Evolutionary conservation across 306 rosid genomes (phyloP).

Genomic region (Purshia tridentata): DNA sequence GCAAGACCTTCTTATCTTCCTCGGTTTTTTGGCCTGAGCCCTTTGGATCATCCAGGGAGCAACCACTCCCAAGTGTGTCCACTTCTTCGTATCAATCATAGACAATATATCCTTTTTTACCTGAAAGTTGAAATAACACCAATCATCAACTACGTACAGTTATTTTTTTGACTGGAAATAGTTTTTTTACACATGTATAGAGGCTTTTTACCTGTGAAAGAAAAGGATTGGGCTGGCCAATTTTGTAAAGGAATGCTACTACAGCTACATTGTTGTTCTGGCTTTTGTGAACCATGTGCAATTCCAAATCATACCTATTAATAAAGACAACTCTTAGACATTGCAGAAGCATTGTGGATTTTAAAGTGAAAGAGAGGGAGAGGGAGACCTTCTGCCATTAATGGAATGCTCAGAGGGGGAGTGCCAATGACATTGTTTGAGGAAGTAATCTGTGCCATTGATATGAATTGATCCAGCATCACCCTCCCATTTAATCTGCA

Average conservation of each 20-base stretch:
- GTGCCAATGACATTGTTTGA: slow-evolving; percentile 41
- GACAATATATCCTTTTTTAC: slow-evolving; percentile 17
- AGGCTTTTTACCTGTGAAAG: slow-evolving; percentile 30
- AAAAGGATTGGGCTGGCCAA: slow-evolving; percentile 31
- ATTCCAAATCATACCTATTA: slow-evolving; percentile 35
- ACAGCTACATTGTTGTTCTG: slow-evolving; percentile 24
- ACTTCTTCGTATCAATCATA: slow-evolving; percentile 12
- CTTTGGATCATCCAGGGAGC: too few relatives aligned
- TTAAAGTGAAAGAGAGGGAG: not conserved
- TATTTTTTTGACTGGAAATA: not conserved
- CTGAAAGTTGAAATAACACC: slow-evolving; percentile 15
- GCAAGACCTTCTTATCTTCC: slow-evolving; percentile 9
- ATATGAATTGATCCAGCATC: slow-evolving; percentile 37
- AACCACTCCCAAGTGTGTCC: slow-evolving; percentile 16
- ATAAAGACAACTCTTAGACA: not conserved
- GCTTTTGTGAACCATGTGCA: slow-evolving; percentile 40
- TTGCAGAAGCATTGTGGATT: not conserved
- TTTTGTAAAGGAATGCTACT: slow-evolving; percentile 25
- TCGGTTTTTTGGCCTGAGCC: slow-evolving; percentile 15
- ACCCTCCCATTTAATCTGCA: slow-evolving; percentile 39
- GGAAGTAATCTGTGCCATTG: slow-evolving; percentile 25
- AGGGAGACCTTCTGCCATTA: slow-evolving; percentile 34
- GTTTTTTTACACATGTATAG: not conserved
- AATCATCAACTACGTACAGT: not conserved
- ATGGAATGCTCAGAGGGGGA: slow-evolving; percentile 40